Base-by-base conservation (phyloP, 371 early-diverging fungal genomes). In the Blakeslea trispora region DNA sequence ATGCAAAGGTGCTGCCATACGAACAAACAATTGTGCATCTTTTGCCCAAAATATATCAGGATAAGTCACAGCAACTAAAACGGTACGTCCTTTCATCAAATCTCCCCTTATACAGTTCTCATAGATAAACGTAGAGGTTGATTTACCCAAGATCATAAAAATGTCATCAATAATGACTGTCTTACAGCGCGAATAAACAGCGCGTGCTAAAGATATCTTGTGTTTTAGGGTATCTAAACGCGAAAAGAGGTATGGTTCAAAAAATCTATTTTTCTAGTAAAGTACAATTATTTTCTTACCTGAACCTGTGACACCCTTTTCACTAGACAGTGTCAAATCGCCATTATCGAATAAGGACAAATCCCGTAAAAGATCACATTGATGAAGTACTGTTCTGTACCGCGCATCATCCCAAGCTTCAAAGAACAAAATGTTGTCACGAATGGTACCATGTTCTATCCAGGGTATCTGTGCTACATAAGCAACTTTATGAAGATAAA, bases 361-460 rank as follows among this genome's bases (percentile, higher is more conserved):
- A 57, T 97, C 98, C 17, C 86, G 68, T 34, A 84, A 69, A 8
- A 91, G 63, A 31, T 84, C 86, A 18, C 90, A 90, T 32, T 82
- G 77, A 22, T 81, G 77, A 37, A 91, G 65, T 0, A 90, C 88
- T 8, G 83, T 69, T 52, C 82, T 75, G 53, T 91, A 91, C 13
- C 88, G 69, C 1, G 72, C 71, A 45, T 78, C 77, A 44, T 88
- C 83, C 68, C 79, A 91, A 0, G 73, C 57, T n/a, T 79, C 72
- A 22, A 92, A 91, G 68, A 94, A 95, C 32, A 91, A 57, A 43
- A 94, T 90, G 63, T 94, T 94, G 46, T 94, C 87, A 22, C 90
- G 82, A 11, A 94, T 71, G 0, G 92, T 86, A 0, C 82, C 84
- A 51, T 89, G 87, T 45, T 85, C 81, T 52, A 94, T 81, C 94